Evolutionary conservation across 2,329 filamentous ascomycete species (phyloP).

Genomic region (Pyrenophora tritici-repentis): DNA sequence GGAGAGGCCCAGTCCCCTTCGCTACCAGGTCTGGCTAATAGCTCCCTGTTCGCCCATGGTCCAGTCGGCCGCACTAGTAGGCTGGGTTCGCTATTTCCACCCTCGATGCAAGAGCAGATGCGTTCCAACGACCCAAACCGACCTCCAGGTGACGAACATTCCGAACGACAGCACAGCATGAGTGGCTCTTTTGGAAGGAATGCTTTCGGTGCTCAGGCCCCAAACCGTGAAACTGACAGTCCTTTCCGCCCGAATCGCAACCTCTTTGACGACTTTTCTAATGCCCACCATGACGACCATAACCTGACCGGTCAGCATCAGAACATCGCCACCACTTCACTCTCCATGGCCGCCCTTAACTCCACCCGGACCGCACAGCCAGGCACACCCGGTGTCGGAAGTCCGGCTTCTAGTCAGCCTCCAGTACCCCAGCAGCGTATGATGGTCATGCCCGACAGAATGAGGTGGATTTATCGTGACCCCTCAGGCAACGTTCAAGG

Average conservation of each 20-base stretch:
- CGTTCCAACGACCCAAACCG: constrained; percentile 57
- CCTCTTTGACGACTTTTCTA: constrained; percentile 47
- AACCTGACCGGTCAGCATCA: constrained; percentile 25
- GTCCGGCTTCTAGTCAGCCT: constrained; percentile 68
- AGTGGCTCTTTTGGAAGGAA: constrained; percentile 71
- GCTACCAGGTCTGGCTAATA: constrained; percentile 67
- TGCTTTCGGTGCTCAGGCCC: constrained; percentile 54
- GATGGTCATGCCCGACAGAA: constrained; percentile 99
- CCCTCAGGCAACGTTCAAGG: constrained; percentile 91
- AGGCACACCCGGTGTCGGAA: constrained; percentile 47
- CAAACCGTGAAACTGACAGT: constrained; percentile 48
- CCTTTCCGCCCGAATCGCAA: constrained; percentile 47
- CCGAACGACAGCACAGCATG: constrained; percentile 51
- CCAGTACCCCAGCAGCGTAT: constrained; percentile 73
- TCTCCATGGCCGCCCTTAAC: constrained; percentile 41
- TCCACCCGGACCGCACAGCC: constrained; percentile 43
- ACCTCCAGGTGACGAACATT: constrained; percentile 63
- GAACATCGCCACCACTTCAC: constrained; percentile 34
- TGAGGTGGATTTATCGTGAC: constrained; percentile 98
- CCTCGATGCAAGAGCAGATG: constrained; percentile 90
- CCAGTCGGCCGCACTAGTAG: constrained; percentile 79
- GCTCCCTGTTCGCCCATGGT: constrained; percentile 66
- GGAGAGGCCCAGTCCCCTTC: constrained; percentile 79
- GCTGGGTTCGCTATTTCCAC: constrained; percentile 83
- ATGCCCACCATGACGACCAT: constrained; percentile 36